These are phyloP conservation scores for Leptographium galeiforme DNA, from an alignment of 2,329 filamentous ascomycete genomes.

Conservation along the genomic window DNA sequence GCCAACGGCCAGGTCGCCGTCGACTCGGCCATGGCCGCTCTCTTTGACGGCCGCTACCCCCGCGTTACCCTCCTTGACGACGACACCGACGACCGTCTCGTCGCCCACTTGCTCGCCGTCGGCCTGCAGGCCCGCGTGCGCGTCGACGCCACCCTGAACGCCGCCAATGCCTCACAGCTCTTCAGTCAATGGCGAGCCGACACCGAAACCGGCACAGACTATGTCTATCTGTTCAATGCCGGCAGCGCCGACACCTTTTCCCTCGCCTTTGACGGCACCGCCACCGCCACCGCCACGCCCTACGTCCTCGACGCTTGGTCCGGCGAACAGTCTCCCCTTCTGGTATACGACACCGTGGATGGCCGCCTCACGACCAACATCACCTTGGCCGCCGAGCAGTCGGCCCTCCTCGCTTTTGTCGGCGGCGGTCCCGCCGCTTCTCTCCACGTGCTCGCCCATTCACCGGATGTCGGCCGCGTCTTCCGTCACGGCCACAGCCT, in stretches of 20 bases:
- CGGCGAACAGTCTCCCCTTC: slow-evolving; percentile 19
- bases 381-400: slow-evolving; percentile 2
- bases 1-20: slow-evolving; percentile 21
- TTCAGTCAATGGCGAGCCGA: slow-evolving; percentile 23
- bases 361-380: slow-evolving; percentile 3
- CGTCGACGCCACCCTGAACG: slow-evolving; percentile 13
- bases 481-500: background rate
- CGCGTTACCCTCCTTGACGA: background rate
- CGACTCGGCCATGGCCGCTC: slow-evolving; percentile 5
- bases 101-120: background rate
- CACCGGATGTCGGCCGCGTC: background rate
- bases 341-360: slow-evolving; percentile 4
- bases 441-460: background rate
- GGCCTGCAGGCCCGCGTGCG: background rate
- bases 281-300: background rate
- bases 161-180: slow-evolving; percentile 14
- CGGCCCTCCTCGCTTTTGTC: slow-evolving; percentile 7
- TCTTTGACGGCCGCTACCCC: slow-evolving; percentile 2
- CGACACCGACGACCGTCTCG: background rate
- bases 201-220: slow-evolving; percentile 15
- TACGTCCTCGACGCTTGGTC: slow-evolving; percentile 26
- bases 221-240: slow-evolving; percentile 25
- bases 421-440: background rate
- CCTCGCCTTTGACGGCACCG: slow-evolving; percentile 10
- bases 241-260: slow-evolving; percentile 5